Conservation (phyloP, 1,139 yeast species). For the Zygoascus hellenicus region DNA sequence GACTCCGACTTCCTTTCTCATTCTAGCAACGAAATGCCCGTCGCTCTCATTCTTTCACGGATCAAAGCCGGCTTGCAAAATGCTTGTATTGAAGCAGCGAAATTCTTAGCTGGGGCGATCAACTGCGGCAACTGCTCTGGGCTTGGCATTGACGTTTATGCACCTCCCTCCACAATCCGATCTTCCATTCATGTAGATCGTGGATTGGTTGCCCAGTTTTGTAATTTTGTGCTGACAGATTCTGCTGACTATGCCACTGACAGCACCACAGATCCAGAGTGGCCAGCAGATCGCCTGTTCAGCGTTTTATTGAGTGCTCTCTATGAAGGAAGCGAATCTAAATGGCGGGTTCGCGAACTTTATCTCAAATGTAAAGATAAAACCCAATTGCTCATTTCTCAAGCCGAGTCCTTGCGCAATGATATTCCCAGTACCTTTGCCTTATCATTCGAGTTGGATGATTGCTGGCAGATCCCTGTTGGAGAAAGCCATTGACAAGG, state of each 20-base stretch:
- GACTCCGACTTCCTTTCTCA: not conserved
- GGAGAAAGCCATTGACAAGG: constrained; percentile 2
- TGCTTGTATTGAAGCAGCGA: not conserved
- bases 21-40: not conserved
- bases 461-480: not conserved
- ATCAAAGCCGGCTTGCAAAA: not conserved
- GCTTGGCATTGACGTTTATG: no score
- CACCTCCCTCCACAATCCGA: not conserved
- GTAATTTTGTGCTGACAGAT: not conserved
- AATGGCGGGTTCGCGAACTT: not conserved
- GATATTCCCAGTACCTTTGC: no score
- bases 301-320: not conserved
- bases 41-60: not conserved
- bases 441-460: not conserved
- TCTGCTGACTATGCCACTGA: not conserved
- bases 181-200: constrained; percentile 1
- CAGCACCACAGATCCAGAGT: not conserved
- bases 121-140: not conserved
- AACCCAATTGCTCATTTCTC: not conserved
- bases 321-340: not conserved
- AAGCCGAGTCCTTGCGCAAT: no score
- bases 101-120: not conserved
- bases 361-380: not conserved
- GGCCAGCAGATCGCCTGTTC: not conserved
- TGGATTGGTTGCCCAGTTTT: not conserved